Evolutionary conservation across 345 rosid species (phyloP).

Genomic region (Ricinus communis): DNA sequence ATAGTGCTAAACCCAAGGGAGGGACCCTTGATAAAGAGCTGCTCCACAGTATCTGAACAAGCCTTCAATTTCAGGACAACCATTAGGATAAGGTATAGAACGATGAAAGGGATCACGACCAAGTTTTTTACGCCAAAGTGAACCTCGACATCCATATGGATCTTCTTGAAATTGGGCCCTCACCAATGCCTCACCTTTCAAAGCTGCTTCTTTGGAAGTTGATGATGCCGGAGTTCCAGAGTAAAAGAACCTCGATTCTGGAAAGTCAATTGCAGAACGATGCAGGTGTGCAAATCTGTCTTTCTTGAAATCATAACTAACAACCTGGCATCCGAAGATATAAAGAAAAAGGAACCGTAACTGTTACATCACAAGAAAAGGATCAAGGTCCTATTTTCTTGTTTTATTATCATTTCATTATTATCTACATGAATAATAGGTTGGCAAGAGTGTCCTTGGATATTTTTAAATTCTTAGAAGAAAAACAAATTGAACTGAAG

Average conservation of each 20-base stretch:
- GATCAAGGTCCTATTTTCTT: neutral
- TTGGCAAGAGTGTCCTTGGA: neutral
- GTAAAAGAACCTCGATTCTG: slow-evolving; percentile 70
- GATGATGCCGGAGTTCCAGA: slow-evolving; percentile 67
- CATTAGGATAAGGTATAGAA: slow-evolving; percentile 82
- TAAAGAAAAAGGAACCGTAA: neutral
- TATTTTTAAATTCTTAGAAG: neutral
- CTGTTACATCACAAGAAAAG: neutral
- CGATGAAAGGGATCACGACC: slow-evolving; percentile 94
- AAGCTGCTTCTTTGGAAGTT: slow-evolving; percentile 65
- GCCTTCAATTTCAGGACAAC: slow-evolving; percentile 84
- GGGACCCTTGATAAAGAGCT: slow-evolving; percentile 66
- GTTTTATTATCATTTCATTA: neutral
- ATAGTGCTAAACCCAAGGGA: slow-evolving; percentile 61
- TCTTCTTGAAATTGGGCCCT: slow-evolving; percentile 79
- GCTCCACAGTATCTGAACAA: slow-evolving; percentile 80
- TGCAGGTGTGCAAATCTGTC: slow-evolving; percentile 79
- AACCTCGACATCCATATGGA: slow-evolving; percentile 82
- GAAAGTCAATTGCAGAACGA: slow-evolving; percentile 80
- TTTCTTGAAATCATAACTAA: slow-evolving; percentile 90
- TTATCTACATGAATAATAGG: neutral
- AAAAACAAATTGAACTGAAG: neutral
- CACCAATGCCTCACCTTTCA: slow-evolving; percentile 81
- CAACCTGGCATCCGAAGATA: slow-evolving; percentile 49
- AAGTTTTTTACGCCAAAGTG: slow-evolving; percentile 75